Percentiles rank a stretch among this genome's conserved stretches.
Evolutionary conservation across 805 yeast species (phyloP).

Genomic region (Wickerhamiella qilinensis): DNA sequence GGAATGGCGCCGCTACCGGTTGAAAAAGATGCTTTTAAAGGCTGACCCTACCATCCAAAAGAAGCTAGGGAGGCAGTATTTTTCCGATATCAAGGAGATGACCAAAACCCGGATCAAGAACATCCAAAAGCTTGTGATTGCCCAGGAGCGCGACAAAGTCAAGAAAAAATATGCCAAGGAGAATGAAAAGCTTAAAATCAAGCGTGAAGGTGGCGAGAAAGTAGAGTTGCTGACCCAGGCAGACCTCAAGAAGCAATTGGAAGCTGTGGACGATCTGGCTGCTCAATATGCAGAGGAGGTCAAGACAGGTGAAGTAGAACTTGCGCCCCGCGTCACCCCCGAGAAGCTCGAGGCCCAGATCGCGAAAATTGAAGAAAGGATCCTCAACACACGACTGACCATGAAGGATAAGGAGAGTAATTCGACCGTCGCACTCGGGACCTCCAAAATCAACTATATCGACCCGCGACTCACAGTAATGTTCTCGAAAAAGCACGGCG

Average conservation of each 20-base stretch:
- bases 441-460: slow-evolving; percentile 86
- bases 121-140: slow-evolving; percentile 44
- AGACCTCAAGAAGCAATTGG: slow-evolving; percentile 43
- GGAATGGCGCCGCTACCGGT: slow-evolving; percentile 66
- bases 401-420: slow-evolving; percentile 87
- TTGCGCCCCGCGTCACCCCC: slow-evolving; percentile 34
- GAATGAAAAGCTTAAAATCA: slow-evolving; percentile 52
- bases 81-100: slow-evolving; percentile 52
- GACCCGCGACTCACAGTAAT: slow-evolving; percentile 86
- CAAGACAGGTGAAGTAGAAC: slow-evolving; percentile 35
- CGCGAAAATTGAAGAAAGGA: slow-evolving; percentile 55
- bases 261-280: slow-evolving; percentile 29
- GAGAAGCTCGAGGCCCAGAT: slow-evolving; percentile 63
- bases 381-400: slow-evolving; percentile 51
- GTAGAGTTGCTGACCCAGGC: slow-evolving; percentile 32
- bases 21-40: slow-evolving; percentile 52
- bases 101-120: slow-evolving; percentile 44
- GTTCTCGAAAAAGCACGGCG: slow-evolving; percentile 70
- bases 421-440: slow-evolving; percentile 81
- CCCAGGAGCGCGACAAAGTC: slow-evolving; percentile 48
- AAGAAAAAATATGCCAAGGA: slow-evolving; percentile 57
- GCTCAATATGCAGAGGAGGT: slow-evolving; percentile 36
- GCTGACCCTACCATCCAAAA: slow-evolving; percentile 37
- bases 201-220: slow-evolving; percentile 25
- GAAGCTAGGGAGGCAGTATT: slow-evolving; percentile 32